phyloP scores from a whole-genome alignment of 352 stramenopile genomes.

The Blastocystis sp. region DNA sequence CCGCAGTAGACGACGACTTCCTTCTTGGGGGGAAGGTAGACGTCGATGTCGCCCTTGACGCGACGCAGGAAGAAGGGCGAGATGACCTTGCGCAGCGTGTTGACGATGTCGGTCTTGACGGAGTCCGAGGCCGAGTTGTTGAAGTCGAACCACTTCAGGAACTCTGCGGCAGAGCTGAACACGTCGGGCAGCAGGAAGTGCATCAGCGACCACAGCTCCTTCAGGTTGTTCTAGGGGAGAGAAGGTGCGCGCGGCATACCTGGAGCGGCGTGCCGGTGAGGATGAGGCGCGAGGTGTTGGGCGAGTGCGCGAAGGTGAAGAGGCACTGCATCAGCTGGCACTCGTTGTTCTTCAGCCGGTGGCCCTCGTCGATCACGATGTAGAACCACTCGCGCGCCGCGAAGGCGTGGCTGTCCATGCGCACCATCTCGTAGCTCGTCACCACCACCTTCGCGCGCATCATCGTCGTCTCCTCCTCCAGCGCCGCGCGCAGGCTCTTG shows the following conservation, averaged over 20 bases:
- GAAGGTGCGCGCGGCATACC: neutral
- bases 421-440: constrained; percentile 92
- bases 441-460: constrained; percentile 80
- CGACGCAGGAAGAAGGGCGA: constrained; percentile 95
- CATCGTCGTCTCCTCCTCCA: constrained; percentile 1
- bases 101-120: constrained; percentile 82
- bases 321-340: constrained; percentile 73
- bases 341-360: constrained; percentile 89
- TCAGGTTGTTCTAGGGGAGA: constrained; percentile 86
- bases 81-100: constrained; percentile 86
- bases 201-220: constrained; percentile 94
- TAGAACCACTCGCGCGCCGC: constrained; percentile 57
- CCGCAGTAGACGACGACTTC: constrained; percentile 97
- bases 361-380: constrained; percentile 91
- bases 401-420: constrained; percentile 16
- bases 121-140: constrained; percentile 71
- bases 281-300: constrained; percentile 63
- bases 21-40: constrained; percentile 91
- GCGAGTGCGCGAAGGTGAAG: constrained; percentile 68
- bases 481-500: constrained; percentile 77
- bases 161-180: constrained; percentile 80
- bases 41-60: constrained; percentile 94
- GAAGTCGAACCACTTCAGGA: constrained; percentile 77
- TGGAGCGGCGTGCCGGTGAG: constrained; percentile 90
- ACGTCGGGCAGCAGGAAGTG: constrained; percentile 93